phyloP scores from a whole-genome alignment of 257 asterid genomes.

The Solanum chmielewskii region DNA sequence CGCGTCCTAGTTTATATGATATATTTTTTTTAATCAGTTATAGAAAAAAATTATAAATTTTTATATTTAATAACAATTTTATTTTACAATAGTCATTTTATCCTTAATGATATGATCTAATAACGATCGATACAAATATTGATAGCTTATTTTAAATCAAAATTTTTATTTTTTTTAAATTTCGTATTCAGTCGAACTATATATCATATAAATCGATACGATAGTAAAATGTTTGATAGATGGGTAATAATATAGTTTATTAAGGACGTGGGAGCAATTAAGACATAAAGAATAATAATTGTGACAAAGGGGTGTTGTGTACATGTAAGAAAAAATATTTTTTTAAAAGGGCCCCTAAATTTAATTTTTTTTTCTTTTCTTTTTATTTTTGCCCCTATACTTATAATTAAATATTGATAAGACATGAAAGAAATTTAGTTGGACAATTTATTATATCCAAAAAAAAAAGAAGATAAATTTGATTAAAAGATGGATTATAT shows the following conservation, averaged over 20 bases:
- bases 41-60: too few relatives aligned
- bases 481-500: background rate
- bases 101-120: background rate
- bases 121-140: too few relatives aligned
- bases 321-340: background rate
- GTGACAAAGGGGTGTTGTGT: background rate
- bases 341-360: background rate
- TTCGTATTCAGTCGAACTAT: background rate
- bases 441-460: background rate
- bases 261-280: slow-evolving; percentile 55
- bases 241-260: slow-evolving; percentile 38
- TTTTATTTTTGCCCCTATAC: background rate
- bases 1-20: background rate
- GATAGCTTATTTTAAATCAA: too few relatives aligned
- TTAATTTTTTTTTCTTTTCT: too few relatives aligned
- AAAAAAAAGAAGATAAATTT: background rate
- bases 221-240: slow-evolving; percentile 22
- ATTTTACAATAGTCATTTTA: too few relatives aligned
- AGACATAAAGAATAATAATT: slow-evolving; percentile 16
- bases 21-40: too few relatives aligned
- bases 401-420: background rate
- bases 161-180: too few relatives aligned
- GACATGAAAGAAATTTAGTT: background rate
- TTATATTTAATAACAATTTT: too few relatives aligned
- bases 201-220: too few relatives aligned